phyloP scores from a whole-genome alignment of 208 protist species.

The Trichomonas tenax region DNA sequence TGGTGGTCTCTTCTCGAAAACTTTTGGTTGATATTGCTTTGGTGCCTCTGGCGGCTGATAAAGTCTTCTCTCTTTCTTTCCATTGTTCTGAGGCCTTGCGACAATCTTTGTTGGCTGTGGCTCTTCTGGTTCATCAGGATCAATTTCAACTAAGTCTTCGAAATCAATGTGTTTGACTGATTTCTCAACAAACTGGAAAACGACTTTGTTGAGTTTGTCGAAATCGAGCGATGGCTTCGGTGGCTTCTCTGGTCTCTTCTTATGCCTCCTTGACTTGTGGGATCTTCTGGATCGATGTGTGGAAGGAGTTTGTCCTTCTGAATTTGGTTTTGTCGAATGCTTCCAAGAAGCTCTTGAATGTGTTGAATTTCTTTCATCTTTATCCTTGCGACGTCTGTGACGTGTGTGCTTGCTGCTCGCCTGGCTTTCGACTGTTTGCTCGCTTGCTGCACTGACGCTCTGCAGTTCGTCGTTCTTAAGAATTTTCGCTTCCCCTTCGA shows the following conservation, averaged over 20 bases:
- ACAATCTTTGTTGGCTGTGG: background rate
- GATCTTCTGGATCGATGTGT: background rate
- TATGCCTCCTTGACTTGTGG: background rate
- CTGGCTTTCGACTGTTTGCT: too few species aligned
- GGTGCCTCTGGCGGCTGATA: background rate
- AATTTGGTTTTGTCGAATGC: background rate
- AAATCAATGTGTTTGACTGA: background rate
- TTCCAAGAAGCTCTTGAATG: background rate
- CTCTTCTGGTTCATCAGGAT: background rate
- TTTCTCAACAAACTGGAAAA: background rate
- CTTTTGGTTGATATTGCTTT: background rate
- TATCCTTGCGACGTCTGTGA: background rate
- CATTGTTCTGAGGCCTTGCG: background rate
- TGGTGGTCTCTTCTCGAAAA: background rate
- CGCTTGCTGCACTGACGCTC: too few species aligned
- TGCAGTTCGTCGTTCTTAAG: too few species aligned
- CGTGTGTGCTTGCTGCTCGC: background rate
- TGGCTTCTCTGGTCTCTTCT: background rate
- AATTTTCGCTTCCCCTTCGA: background rate
- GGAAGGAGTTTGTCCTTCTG: background rate
- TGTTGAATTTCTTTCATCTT: background rate
- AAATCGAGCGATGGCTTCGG: background rate
- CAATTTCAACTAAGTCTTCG: background rate
- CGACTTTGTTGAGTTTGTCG: background rate
- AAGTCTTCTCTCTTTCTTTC: background rate